Percentiles rank a stretch among this genome's conserved stretches.
These are phyloP conservation scores for Solanum ossicruentum DNA, from an alignment of 257 asterid genomes.

Conservation along the genomic window DNA sequence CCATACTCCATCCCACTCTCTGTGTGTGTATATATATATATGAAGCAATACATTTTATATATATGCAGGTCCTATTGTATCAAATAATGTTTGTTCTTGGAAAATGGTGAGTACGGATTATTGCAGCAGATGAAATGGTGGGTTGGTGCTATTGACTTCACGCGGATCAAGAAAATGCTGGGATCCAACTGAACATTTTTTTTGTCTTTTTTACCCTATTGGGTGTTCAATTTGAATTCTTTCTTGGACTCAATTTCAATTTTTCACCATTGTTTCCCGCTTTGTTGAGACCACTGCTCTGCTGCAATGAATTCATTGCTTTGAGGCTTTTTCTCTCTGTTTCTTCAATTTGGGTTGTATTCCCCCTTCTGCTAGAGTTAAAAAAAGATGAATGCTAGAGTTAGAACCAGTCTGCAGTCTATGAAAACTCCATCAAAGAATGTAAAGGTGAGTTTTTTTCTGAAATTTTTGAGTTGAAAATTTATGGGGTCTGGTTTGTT, in stretches of 20 bases:
- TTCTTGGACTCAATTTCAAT: not conserved
- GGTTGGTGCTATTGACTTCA: slow-evolving; percentile 17
- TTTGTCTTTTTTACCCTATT: slow-evolving; percentile 2
- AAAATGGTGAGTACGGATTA: not conserved
- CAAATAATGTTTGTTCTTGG: not conserved
- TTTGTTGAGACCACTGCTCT: not conserved
- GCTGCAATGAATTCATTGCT: not conserved
- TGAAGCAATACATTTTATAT: not conserved
- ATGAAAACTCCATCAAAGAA: slow-evolving; percentile 29
- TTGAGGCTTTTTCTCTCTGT: not conserved
- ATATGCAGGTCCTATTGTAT: not conserved
- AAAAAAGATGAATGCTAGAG: slow-evolving; percentile 40
- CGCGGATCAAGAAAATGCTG: slow-evolving; percentile 32
- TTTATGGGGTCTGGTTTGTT: not conserved
- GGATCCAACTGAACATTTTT: slow-evolving; percentile 9
- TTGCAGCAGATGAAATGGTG: slow-evolving; percentile 6
- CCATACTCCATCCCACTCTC: not conserved
- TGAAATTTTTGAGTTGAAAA: not conserved
- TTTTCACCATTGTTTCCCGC: not conserved
- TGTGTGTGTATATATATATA: not conserved
- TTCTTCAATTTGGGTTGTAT: not conserved
- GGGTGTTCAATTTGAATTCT: slow-evolving; percentile 10
- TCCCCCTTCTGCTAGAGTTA: not conserved
- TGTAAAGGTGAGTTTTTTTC: slow-evolving; percentile 30
- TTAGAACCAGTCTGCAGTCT: slow-evolving; percentile 46